Conservation (phyloP, 2,329 filamentous ascomycete genomes). For the Zymoseptoria pseudotritici region DNA sequence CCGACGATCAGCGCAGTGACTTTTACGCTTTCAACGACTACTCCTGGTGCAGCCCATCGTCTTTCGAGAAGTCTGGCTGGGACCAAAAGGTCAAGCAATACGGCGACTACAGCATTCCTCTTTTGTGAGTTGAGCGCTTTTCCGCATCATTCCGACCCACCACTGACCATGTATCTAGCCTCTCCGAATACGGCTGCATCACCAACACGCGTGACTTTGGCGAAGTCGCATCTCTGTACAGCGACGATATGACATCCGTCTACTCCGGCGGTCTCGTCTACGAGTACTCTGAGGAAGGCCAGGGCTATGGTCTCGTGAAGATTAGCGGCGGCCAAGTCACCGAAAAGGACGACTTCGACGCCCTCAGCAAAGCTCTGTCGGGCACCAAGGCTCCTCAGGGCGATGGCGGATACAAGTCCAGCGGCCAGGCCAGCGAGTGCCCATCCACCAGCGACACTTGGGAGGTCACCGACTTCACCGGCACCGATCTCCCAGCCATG, state of each 20-base stretch:
- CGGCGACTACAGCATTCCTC: slow-evolving; percentile 74
- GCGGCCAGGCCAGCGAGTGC: slow-evolving; percentile 47
- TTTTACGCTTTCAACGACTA: slow-evolving; percentile 90
- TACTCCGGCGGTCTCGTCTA: slow-evolving; percentile 97
- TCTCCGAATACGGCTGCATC: slow-evolving; percentile 91
- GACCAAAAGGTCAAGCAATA: slow-evolving; percentile 83
- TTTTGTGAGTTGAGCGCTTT: slow-evolving; percentile 51
- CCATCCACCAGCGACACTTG: slow-evolving; percentile 48
- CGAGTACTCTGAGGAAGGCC: slow-evolving; percentile 78
- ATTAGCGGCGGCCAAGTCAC: slow-evolving; percentile 49
- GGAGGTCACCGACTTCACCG: slow-evolving; percentile 45
- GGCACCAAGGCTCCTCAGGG: slow-evolving; percentile 46
- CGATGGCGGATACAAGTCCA: slow-evolving; percentile 53
- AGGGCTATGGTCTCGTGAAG: slow-evolving; percentile 71
- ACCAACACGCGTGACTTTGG: slow-evolving; percentile 73
- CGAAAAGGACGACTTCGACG: slow-evolving; percentile 54
- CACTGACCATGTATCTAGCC: slow-evolving; percentile 34
- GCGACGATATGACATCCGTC: slow-evolving; percentile 70
- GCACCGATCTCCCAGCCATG: slow-evolving; percentile 48
- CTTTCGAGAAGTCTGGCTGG: slow-evolving; percentile 69
- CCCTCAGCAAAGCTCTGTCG: slow-evolving; percentile 45
- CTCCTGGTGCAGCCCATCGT: slow-evolving; percentile 70
- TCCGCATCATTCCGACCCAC: background rate
- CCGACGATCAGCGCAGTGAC: slow-evolving; percentile 74
- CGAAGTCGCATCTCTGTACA: slow-evolving; percentile 75